Evolutionary conservation across 208 protist genomes (phyloP).

Genomic region (Wallacemonas collosoma): DNA sequence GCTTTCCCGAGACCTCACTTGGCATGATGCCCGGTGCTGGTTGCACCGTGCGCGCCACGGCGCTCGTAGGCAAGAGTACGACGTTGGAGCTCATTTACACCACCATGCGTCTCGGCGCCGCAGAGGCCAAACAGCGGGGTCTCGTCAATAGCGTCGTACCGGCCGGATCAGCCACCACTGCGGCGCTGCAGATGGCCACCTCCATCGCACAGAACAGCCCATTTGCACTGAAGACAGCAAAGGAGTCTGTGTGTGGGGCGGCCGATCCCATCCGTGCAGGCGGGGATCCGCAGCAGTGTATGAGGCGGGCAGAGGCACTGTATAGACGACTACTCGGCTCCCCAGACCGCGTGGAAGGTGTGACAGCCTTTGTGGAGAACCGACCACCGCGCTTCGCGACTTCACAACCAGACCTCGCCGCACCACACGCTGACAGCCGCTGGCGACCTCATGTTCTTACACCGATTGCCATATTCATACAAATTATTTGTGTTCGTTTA

Average conservation of each 20-base stretch:
- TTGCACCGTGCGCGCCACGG: slow-evolving; percentile 84
- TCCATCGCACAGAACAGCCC: slow-evolving; percentile 76
- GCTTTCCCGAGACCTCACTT: slow-evolving; percentile 88
- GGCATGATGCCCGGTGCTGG: slow-evolving; percentile 94
- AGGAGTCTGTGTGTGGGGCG: slow-evolving; percentile 75
- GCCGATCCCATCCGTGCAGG: slow-evolving; percentile 47
- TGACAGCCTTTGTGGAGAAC: slow-evolving; percentile 92
- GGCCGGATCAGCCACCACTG: slow-evolving; percentile 28
- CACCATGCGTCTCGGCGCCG: slow-evolving; percentile 50
- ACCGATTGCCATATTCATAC: no score
- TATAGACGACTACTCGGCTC: slow-evolving; percentile 89
- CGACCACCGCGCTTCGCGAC: slow-evolving; percentile 61
- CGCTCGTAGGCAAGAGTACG: slow-evolving; percentile 73
- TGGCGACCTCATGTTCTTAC: no score
- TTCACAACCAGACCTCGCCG: background rate
- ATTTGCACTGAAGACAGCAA: slow-evolving; percentile 85
- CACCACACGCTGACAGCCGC: no score
- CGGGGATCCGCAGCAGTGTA: slow-evolving; percentile 25
- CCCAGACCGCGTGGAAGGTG: slow-evolving; percentile 88
- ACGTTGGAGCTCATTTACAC: slow-evolving; percentile 93
- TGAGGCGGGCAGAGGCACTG: slow-evolving; percentile 72
- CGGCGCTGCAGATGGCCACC: slow-evolving; percentile 41
- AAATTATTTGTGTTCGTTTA: background rate
- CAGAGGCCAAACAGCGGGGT: slow-evolving; percentile 59
- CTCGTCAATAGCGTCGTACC: slow-evolving; percentile 80